Base-by-base conservation (phyloP, 2,329 filamentous ascomycete species). In the Capronia americana region DNA sequence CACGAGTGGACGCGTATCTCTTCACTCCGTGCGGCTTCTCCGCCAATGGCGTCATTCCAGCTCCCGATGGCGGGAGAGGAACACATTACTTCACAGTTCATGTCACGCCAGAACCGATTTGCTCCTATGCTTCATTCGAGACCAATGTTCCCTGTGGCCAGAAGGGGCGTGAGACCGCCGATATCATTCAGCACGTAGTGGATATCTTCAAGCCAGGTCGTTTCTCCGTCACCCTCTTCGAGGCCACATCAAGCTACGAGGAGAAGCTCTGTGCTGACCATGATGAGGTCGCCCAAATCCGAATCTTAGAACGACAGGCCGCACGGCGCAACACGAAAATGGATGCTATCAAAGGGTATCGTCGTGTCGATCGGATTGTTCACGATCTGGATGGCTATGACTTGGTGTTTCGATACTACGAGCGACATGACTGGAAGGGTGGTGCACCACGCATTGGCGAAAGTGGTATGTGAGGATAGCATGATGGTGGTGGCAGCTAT, bases 311-410 rank as follows among this genome's bases (percentile, higher is more conserved):
- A 70, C 76, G 79, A 63, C 77, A 79, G 66, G 77, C 78, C 65
- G 73, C 79, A 63, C 78, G 83, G 73, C 79, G 80, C 51, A 77
- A 76, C 65, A 76, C 79, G 62, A 84, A 83, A 69, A 90, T 93
- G 82, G 93, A 98, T 74, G 84, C 84, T 58, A 91, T 99, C 72
- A 84, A 87, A 67, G 95, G 95, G 1, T 99, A 99, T 78, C 87
- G 90, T 67, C 88, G 95, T 23, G 87, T 97, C 61, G 95, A 99
- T 78, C 90, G 93, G 62, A 97, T 99, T 71, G 92, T 99, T 58
- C 95, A 99, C 78, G 93, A 98, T 75, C 89, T 99, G 73, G 94
- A 99, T 76, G 95, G 96, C 61, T 99, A 99, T 76, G 93, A 98
- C 78, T 84, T 99, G 44, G 90, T 99, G 54, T 99, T 99, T 82